phyloP scores from a whole-genome alignment of 2,329 filamentous ascomycete species.

The Verticillium nonalfalfae region DNA sequence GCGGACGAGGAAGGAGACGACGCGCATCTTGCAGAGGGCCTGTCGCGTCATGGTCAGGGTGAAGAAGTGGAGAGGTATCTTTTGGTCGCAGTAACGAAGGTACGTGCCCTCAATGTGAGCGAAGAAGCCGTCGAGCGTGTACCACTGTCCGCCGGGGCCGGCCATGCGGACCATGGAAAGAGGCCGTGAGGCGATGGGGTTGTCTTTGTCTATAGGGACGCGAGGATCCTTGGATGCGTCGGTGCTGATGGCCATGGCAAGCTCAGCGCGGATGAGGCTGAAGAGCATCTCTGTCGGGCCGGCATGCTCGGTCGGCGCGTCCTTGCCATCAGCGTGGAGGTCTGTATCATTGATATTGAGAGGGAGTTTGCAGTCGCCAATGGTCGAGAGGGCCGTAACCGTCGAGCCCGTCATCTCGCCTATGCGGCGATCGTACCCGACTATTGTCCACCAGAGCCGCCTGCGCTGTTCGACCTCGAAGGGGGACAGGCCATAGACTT shows the following conservation, averaged over 20 bases:
- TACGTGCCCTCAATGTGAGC: conserved; percentile 51
- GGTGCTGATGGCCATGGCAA: conserved; percentile 47
- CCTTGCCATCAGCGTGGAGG: conserved; percentile 50
- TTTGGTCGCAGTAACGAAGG: conserved; percentile 48
- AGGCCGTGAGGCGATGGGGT: conserved; percentile 18
- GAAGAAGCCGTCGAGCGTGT: conserved; percentile 47
- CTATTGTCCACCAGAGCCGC: conserved; percentile 67
- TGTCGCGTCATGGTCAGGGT: conserved; percentile 51
- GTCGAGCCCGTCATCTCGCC: conserved; percentile 58
- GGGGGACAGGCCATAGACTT: conserved; percentile 39
- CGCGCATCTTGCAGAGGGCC: conserved; percentile 49
- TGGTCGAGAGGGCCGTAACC: conserved; percentile 48
- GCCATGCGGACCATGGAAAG: conserved; percentile 36
- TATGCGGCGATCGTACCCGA: conserved; percentile 62
- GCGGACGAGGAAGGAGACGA: conserved; percentile 46
- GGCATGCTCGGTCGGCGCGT: conserved; percentile 38
- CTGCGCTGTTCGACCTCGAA: conserved; percentile 67
- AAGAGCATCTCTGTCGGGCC: conserved; percentile 57
- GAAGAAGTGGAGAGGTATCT: conserved; percentile 53
- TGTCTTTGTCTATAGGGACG: conserved; percentile 17
- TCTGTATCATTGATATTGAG: conserved; percentile 59
- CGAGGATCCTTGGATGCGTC: conserved; percentile 32
- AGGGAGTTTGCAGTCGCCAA: conserved; percentile 48
- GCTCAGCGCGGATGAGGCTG: conserved; percentile 47
- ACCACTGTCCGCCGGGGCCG: conserved; percentile 39